phyloP scores from a whole-genome alignment of 495 filamentous ascomycete species.

The Tuber magnatum region DNA sequence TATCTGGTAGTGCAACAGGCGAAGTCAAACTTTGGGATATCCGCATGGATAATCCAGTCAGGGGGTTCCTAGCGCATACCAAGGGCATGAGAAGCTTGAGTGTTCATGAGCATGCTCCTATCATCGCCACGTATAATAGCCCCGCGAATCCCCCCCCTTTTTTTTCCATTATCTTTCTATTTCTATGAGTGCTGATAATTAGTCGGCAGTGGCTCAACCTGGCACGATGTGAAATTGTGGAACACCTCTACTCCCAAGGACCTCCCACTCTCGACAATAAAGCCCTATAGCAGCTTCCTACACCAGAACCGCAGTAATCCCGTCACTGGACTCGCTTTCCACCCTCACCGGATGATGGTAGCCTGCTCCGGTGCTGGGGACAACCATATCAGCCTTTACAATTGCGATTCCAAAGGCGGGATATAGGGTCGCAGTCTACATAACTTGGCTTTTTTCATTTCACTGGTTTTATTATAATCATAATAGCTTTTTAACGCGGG shows the following conservation, averaged over 20 bases:
- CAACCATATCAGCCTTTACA: constrained; percentile 65
- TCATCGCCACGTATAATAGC: constrained; percentile 80
- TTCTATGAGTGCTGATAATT: constrained; percentile 35
- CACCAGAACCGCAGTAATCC: constrained; percentile 67
- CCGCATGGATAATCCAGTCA: constrained; percentile 66
- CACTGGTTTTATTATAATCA: background rate
- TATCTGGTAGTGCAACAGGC: constrained; percentile 79
- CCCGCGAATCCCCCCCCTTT: background rate
- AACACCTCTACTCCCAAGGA: constrained; percentile 52
- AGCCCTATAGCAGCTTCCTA: constrained; percentile 84
- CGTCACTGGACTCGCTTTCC: constrained; percentile 84
- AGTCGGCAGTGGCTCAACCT: constrained; percentile 64
- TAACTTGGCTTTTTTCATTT: background rate
- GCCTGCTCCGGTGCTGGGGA: constrained; percentile 71
- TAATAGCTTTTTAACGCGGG: background rate
- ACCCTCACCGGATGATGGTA: constrained; percentile 88
- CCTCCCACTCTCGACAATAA: constrained; percentile 62
- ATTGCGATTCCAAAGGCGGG: constrained; percentile 47
- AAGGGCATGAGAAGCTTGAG: constrained; percentile 75
- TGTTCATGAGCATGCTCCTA: constrained; percentile 92
- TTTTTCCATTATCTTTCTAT: background rate
- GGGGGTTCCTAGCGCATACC: constrained; percentile 65
- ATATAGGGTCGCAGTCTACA: constrained; percentile 18
- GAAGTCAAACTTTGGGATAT: constrained; percentile 97
- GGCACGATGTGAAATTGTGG: constrained; percentile 82